A percentile compares a stretch with the other conserved stretches of the same genome.
These are phyloP conservation scores for Westerdykella sp. DNA, from an alignment of 2,329 filamentous ascomycete species.

Conservation along the genomic window DNA sequence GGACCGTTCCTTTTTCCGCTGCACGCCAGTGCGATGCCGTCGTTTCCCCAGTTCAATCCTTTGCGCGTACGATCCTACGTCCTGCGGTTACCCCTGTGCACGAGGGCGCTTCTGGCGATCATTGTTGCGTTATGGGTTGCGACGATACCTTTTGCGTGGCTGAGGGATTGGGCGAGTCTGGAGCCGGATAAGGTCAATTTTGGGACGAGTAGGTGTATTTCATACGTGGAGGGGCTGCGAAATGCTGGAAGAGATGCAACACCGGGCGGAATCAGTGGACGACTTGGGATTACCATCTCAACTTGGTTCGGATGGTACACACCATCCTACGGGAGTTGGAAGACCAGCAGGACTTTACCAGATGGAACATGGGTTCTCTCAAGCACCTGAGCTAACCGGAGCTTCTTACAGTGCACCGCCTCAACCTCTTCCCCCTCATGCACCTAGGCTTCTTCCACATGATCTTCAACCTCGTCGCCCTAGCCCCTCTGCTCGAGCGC, in stretches of 20 bases:
- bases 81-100: constrained; percentile 80
- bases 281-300: too few species aligned
- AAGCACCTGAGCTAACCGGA: background rate
- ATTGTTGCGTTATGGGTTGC: constrained; percentile 66
- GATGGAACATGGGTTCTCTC: background rate
- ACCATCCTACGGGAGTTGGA: too few species aligned
- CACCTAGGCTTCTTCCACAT: constrained; percentile 77
- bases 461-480: constrained; percentile 68
- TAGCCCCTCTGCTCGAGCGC: constrained; percentile 83
- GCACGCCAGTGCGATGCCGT: constrained; percentile 29
- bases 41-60: constrained; percentile 60
- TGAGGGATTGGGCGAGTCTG: constrained; percentile 71
- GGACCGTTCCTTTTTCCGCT: too few species aligned
- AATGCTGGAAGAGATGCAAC: background rate
- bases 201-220: constrained; percentile 55
- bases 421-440: constrained; percentile 87
- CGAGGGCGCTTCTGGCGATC: constrained; percentile 60
- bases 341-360: too few species aligned
- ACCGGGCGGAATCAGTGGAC: background rate
- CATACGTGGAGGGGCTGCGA: background rate
- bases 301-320: too few species aligned
- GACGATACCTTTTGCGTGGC: constrained; percentile 63
- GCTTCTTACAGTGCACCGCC: constrained; percentile 65
- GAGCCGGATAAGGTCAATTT: constrained; percentile 70
- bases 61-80: constrained; percentile 73